Base-by-base conservation (phyloP, 345 rosid species). In the Hibiscus mutabilis region DNA sequence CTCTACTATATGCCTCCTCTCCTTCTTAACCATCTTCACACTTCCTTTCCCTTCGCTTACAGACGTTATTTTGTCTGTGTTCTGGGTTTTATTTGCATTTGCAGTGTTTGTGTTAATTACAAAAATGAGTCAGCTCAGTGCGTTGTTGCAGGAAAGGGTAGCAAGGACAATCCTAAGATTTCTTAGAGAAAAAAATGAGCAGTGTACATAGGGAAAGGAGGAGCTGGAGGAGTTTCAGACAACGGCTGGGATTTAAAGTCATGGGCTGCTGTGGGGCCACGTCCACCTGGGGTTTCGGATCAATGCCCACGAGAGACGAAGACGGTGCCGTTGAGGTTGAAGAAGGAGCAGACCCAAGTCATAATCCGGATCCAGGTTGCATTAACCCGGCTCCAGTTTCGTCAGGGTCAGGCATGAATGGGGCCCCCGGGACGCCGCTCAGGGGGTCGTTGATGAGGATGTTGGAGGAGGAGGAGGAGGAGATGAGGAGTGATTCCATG, bases 401-500 rank as follows among this genome's bases (percentile, higher is more conserved):
- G 27, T 27, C 85, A 59, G 81, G 87, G 29, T 27, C 84, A 59
- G 81, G 86, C n/a, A 91, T 90, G 93, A 94, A 94, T 76, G 89
- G 91, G 5, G 98, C 98, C 18, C 72, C 75, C 3, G 82, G 79
- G 70, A 84, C 95, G 76, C 95, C 90, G 81, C 47, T 56, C 65
- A 84, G 89, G 80, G 70, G 86, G n/a, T 87, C 97, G 64, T 73
- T 91, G 85, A 83, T 94, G 98, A 84, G 86, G 76, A 80, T 89
- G 77, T 63, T 94, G 68, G 92, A 84, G 78, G 93, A 88, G 70
- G 47, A 35, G 22, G 75, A 14, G 68, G 66, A 65, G 69, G 72
- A 60, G 25, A 49, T 11, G 74, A 82, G 89, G 7, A 77, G 12
- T 73, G 96, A 88, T 78, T 33, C 74, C 11, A 74, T 84, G 88